Evolutionary conservation across 1,139 yeast species (phyloP).

Genomic region (Komagataea norvegica): DNA sequence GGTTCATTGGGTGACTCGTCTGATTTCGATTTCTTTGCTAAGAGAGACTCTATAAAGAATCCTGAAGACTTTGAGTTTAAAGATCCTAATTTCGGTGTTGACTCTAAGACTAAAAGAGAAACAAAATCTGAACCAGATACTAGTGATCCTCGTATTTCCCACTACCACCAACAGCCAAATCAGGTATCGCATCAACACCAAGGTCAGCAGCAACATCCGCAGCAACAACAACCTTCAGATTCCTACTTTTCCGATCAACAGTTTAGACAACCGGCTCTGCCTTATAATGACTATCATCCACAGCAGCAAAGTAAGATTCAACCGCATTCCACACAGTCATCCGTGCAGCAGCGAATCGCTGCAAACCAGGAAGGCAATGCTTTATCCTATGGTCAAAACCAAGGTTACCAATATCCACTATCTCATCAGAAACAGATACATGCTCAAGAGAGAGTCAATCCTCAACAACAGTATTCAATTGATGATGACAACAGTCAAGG

Average conservation of each 20-base stretch:
- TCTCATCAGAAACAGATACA: too few species aligned
- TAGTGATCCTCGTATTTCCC: constrained; percentile 10
- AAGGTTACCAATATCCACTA: too few species aligned
- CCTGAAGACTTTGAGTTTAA: constrained; percentile 18
- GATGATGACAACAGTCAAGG: constrained; percentile 2
- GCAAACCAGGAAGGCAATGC: too few species aligned
- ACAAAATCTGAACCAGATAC: constrained; percentile 24
- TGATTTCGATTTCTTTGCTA: constrained; percentile 25
- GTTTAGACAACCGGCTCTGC: constrained; percentile 16
- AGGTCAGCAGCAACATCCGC: constrained; percentile 13
- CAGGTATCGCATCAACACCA: constrained; percentile 15
- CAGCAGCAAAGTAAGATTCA: constrained; percentile 12
- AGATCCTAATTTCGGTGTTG: constrained; percentile 14
- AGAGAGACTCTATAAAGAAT: constrained; percentile 25
- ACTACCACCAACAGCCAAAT: constrained; percentile 17
- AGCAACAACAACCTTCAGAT: constrained; percentile 7
- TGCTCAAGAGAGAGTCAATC: constrained; percentile 1
- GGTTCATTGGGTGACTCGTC: constrained; percentile 17
- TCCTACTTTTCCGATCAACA: constrained; percentile 8
- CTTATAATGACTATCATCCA: constrained; percentile 14
- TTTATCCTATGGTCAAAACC: too few species aligned
- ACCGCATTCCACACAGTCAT: constrained; percentile 4
- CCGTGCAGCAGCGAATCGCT: constrained; percentile 18
- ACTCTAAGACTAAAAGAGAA: constrained; percentile 9
- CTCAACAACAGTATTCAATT: constrained; percentile 1